Evolutionary conservation across 2,329 filamentous ascomycete genomes (phyloP), one percentile per base, ranked within the genome.

Genomic region (Raffaelea albimanens): DNA sequence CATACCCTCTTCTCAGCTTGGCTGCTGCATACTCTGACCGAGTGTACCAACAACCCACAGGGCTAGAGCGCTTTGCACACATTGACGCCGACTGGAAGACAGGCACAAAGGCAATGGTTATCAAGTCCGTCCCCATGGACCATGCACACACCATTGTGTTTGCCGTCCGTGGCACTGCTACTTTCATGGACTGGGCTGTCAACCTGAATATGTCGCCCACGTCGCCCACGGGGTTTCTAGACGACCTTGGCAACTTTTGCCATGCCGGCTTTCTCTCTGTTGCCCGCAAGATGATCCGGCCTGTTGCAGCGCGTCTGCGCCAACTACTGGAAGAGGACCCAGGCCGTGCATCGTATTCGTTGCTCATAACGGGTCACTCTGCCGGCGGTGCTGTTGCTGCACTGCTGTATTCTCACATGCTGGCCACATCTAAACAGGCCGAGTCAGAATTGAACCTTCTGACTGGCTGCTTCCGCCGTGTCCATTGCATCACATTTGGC

Each of bases 401-500:
- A 3, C 69, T 95, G 11, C 70, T 95, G 0, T 95, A 88, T 63
- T 75, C 77, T 33, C 89, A 95, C 63, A 91, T 95, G 82, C 74
- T 91, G 36, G 70, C 79, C 2, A 71, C 67, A 2, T 75, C 72
- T 1, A 63, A 61, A 13, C 63, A 63, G 2, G 70, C 82, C 3
- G 62, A 70, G 39, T 87, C 82, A 7, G 84, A 91, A 58, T 76
- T 95, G 40, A 86, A 75, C 51, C 62, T 69, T 29, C 72, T 94
- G 4, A 81, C 83, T 0, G 73, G 72, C 2, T 82, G 73, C 63
- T 93, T 95, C 67, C 84, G 82, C 58, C 73, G 86, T 39, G 75
- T 94, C 3, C 87, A 95, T 63, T 95, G 88, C 64, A 70, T 94
- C 38, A 90, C 84, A 0, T 94, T 94, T 56, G 88, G 88, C n/a